Percentiles rank a stretch among this genome's conserved stretches.
Evolutionary conservation across 805 yeast species (phyloP).

Genomic region (Suhomyces tanzawaensis): DNA sequence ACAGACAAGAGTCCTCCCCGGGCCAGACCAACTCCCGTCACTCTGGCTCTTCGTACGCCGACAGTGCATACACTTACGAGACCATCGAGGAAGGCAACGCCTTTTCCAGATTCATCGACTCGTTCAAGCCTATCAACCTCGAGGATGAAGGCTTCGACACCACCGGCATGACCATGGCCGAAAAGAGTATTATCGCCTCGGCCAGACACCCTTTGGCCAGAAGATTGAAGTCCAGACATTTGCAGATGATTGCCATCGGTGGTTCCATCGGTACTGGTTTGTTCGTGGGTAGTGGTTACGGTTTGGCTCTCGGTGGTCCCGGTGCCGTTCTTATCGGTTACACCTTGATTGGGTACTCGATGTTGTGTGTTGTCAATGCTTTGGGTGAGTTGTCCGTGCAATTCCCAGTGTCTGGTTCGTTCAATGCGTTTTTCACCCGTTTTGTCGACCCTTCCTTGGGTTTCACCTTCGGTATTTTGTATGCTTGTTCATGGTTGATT

Average conservation of each 20-base stretch:
- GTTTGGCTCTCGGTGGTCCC: slow-evolving; percentile 34
- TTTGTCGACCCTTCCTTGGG: slow-evolving; percentile 57
- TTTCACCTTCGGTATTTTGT: slow-evolving; percentile 51
- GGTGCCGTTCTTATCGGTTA: slow-evolving; percentile 28
- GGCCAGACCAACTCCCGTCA: background rate
- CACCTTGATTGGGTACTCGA: slow-evolving; percentile 20
- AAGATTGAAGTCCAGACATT: slow-evolving; percentile 47
- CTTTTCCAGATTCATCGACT: slow-evolving; percentile 26
- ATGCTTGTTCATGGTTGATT: slow-evolving; percentile 35
- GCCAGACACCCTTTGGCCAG: slow-evolving; percentile 44
- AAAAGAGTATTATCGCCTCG: slow-evolving; percentile 38
- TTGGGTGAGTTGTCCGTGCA: slow-evolving; percentile 54
- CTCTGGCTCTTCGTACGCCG: slow-evolving; percentile 6
- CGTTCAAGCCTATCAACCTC: slow-evolving; percentile 38
- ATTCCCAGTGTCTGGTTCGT: slow-evolving; percentile 54
- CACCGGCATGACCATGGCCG: slow-evolving; percentile 35
- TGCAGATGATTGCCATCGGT: slow-evolving; percentile 76
- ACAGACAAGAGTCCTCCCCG: slow-evolving; percentile 10
- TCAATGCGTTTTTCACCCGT: slow-evolving; percentile 48
- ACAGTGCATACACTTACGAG: slow-evolving; percentile 10
- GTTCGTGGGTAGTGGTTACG: slow-evolving; percentile 46
- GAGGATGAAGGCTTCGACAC: slow-evolving; percentile 26
- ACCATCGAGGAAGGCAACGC: slow-evolving; percentile 14
- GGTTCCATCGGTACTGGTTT: slow-evolving; percentile 84
- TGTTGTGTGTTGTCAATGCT: slow-evolving; percentile 31